phyloP scores from a whole-genome alignment of 2,329 filamentous ascomycete genomes.

The Hypoxylon sp. region DNA sequence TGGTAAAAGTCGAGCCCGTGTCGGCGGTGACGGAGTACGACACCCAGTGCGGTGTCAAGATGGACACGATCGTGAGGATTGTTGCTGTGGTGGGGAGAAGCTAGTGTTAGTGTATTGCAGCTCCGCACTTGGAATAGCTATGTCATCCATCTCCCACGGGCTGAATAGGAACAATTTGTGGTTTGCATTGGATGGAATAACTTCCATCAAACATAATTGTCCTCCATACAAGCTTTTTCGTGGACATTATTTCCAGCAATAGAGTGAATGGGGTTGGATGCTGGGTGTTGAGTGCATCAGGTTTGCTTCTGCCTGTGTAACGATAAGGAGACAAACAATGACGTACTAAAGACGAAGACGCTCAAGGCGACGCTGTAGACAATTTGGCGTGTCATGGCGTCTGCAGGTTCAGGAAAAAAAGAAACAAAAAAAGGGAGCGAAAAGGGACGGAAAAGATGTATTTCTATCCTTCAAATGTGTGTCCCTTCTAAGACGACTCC shows the following conservation, averaged over 20 bases:
- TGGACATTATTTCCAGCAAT: not conserved
- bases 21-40: slow-evolving; percentile 70
- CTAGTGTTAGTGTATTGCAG: slow-evolving; percentile 52
- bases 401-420: slow-evolving; percentile 7
- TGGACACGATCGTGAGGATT: slow-evolving; percentile 78
- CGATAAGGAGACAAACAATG: slow-evolving; percentile 44
- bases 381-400: slow-evolving; percentile 60
- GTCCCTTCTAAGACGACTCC: slow-evolving; percentile 19
- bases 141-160: not conserved
- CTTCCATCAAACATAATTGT: slow-evolving; percentile 5
- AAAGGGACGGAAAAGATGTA: slow-evolving; percentile 7
- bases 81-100: slow-evolving; percentile 66
- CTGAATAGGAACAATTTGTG: slow-evolving; percentile 20
- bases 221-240: not conserved
- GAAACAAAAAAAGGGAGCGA: slow-evolving; percentile 1
- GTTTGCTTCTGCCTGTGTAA: slow-evolving; percentile 31
- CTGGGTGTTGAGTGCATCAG: slow-evolving; percentile 21
- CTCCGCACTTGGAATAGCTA: slow-evolving; percentile 22
- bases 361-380: slow-evolving; percentile 60
- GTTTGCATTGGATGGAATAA: slow-evolving; percentile 5
- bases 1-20: slow-evolving; percentile 63
- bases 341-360: slow-evolving; percentile 61
- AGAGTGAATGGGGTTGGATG: slow-evolving; percentile 14
- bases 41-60: slow-evolving; percentile 80
- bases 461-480: slow-evolving; percentile 32